Percentiles rank a stretch among this genome's conserved stretches.
Evolutionary conservation across 768 basidiomycete genomes (phyloP).

Genomic region (Leucogyrophana mollusca): DNA sequence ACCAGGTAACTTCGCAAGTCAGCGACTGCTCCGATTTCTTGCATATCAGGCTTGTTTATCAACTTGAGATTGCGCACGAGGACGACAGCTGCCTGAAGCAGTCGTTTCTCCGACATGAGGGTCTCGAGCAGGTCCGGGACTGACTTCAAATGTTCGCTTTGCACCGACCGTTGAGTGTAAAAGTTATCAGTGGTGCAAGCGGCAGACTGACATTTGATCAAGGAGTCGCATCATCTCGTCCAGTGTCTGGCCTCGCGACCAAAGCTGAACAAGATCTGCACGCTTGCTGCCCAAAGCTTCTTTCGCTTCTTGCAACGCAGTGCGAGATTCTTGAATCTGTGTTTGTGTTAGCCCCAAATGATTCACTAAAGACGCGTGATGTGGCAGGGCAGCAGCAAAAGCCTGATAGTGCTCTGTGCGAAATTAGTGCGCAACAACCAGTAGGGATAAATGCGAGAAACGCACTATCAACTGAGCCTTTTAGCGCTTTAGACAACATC

Average conservation of each 20-base stretch:
- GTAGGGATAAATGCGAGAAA: constrained; percentile 13
- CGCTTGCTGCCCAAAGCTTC: constrained; percentile 79
- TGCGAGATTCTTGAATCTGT: constrained; percentile 71
- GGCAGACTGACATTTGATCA: constrained; percentile 79
- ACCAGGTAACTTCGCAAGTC: constrained; percentile 84
- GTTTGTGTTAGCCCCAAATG: constrained; percentile 73
- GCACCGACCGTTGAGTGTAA: constrained; percentile 14
- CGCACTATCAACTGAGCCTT: constrained; percentile 87
- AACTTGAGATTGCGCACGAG: constrained; percentile 86
- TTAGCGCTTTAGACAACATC: constrained; percentile 75
- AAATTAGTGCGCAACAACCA: constrained; percentile 2
- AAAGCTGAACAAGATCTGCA: constrained; percentile 86
- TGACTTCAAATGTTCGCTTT: constrained; percentile 84
- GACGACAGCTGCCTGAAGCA: constrained; percentile 84
- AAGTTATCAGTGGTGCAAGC: constrained; percentile 4
- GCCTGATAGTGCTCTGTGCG: constrained; percentile 85
- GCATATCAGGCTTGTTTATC: constrained; percentile 89
- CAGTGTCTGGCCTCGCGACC: constrained; percentile 85
- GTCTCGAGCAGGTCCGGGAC: constrained; percentile 92
- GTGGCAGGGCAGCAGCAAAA: constrained; percentile 91
- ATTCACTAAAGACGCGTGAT: constrained; percentile 75
- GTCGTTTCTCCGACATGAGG: constrained; percentile 92
- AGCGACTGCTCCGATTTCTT: constrained; percentile 91
- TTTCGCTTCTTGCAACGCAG: constrained; percentile 73
- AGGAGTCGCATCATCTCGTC: constrained; percentile 95